Evolutionary conservation across 345 rosid genomes (phyloP).

Genomic region (Isatis tinctoria): DNA sequence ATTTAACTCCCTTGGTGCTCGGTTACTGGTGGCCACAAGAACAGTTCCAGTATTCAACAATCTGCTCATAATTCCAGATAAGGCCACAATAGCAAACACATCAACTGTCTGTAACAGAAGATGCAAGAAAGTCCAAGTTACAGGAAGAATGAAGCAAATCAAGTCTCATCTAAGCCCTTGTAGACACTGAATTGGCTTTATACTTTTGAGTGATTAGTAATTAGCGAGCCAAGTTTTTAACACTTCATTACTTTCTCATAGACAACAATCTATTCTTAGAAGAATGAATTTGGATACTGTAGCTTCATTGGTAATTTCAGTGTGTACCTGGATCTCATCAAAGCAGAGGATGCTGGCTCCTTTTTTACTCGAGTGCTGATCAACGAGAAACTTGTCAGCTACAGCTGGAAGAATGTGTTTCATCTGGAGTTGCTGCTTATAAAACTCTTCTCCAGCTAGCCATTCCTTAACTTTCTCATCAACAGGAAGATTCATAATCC

Average conservation of each 20-base stretch:
- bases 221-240: background rate
- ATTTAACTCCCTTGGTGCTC: conserved; percentile 84
- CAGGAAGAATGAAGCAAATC: background rate
- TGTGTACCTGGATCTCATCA: conserved; percentile 84
- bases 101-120: conserved; percentile 75
- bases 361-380: conserved; percentile 45
- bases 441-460: conserved; percentile 85
- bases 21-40: conserved; percentile 91
- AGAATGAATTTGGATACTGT: background rate
- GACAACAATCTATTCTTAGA: background rate
- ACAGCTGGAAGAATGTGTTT: conserved; percentile 86
- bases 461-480: conserved; percentile 84
- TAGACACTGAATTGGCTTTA: background rate
- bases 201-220: background rate
- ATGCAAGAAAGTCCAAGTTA: conserved; percentile 32
- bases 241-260: background rate
- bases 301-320: background rate
- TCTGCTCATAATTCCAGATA: conserved; percentile 98
- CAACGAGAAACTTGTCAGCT: conserved; percentile 78
- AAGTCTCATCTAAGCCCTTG: background rate
- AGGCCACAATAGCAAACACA: conserved; percentile 96
- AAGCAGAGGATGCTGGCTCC: conserved; percentile 93
- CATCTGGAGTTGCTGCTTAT: conserved; percentile 76
- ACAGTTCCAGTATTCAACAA: conserved; percentile 79
- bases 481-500: conserved; percentile 84